Base-by-base conservation (phyloP, 441 rosid species). In the Bocquillonia castaneifolia region DNA sequence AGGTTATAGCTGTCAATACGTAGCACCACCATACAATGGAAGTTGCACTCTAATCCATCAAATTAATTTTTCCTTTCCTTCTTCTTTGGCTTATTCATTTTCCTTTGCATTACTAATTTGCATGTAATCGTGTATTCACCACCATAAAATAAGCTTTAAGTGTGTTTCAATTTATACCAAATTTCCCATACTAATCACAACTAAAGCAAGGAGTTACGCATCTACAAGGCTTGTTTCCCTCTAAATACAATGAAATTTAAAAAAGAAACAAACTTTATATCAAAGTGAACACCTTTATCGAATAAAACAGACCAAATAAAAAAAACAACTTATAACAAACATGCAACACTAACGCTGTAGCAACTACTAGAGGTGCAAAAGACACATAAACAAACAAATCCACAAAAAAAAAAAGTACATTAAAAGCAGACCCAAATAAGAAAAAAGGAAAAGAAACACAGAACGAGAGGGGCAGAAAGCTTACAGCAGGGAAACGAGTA, bases 401-500 rank as follows among this genome's bases (percentile, higher is more conserved):
- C 31, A 29, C 17, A n/a, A 23, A 1, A 39, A 5, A 40, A 10
- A 60, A 13, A 37, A 67, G 26, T 31, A 10, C 58, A 22, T 22
- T 7, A 53, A 13, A 66, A 50, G 7, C 26, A 23, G 2, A 17
- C 1, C 22, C 50, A 22, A 40, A 1, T 5, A 31, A n/a, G 2
- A 34, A 12, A 14, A 39, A 4, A 28, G 17, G 10, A 60, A 39
- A 40, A 26, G 6, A 3, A 7, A 36, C 6, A 39, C 0, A 63
- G 29, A 32, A 17, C 51, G 28, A 60, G 54, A 28, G 15, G 28
- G 12, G 25, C n/a, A n/a, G 47, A 65, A 17, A n/a, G n/a, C 63
- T 66, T 42, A 66, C 76, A 22, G 76, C 76, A 22, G 71, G 76
- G 59, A 72, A 72, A 39, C 76, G 76, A 66, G 76, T 66, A 37